phyloP scores from a whole-genome alignment of 441 rosid genomes.

The Adansonia gregorii region DNA sequence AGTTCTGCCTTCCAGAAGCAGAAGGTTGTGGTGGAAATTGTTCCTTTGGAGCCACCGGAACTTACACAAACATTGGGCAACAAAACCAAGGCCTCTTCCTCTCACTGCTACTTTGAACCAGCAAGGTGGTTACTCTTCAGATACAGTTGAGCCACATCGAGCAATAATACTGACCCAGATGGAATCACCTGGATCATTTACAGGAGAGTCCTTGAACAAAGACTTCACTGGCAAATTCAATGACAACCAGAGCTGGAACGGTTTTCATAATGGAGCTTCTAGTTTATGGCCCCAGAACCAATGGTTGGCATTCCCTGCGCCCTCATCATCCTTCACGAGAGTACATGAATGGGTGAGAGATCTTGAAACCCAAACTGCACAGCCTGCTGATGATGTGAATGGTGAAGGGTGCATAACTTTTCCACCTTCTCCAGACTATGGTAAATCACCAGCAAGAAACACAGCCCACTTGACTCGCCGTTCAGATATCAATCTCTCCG shows the following conservation, averaged over 20 bases:
- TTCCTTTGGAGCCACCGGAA: conserved; percentile 96
- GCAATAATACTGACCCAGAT: conserved; percentile 38
- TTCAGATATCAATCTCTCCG: conserved; percentile 50
- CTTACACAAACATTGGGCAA: conserved; percentile 49
- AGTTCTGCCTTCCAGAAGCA: conserved; percentile 83
- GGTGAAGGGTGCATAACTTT: conserved; percentile 36
- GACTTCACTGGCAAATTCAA: conserved; percentile 24
- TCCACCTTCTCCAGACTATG: conserved; percentile 58
- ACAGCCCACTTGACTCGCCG: conserved; percentile 30
- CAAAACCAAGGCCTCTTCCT: conserved; percentile 41
- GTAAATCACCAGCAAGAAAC: conserved; percentile 45
- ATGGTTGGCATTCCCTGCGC: conserved; percentile 79
- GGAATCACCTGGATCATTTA: conserved; percentile 54
- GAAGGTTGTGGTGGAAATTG: conserved; percentile 83
- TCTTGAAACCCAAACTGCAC: conserved; percentile 43
- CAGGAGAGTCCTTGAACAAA: conserved; percentile 48
- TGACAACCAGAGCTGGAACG: conserved; percentile 46
- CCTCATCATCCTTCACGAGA: conserved; percentile 64
- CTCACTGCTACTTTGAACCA: conserved; percentile 44
- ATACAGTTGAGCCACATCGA: conserved; percentile 60
- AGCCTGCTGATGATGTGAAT: conserved; percentile 40
- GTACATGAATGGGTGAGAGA: conserved; percentile 85
- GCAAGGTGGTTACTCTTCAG: conserved; percentile 85
- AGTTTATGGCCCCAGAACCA: conserved; percentile 75
- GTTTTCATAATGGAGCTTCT: conserved; percentile 43